phyloP scores from a whole-genome alignment of 495 filamentous ascomycete species.

The Neurospora tetraspora region DNA sequence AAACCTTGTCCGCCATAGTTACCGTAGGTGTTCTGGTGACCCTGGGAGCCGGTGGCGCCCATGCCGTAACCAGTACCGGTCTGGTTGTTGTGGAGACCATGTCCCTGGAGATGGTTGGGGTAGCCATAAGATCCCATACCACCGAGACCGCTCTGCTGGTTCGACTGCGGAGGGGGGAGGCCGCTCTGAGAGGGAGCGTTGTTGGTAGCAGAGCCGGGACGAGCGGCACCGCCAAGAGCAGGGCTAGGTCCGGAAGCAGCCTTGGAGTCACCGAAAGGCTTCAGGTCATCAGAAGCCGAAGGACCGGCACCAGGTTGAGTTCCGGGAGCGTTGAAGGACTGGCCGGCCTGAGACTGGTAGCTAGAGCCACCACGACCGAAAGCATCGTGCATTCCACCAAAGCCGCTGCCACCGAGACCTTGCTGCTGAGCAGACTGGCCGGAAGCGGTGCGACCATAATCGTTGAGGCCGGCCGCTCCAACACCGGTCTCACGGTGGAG shows the following conservation, averaged over 20 bases:
- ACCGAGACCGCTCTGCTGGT: conserved; percentile 36
- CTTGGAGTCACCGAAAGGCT: conserved; percentile 64
- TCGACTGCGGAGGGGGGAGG: conserved; percentile 67
- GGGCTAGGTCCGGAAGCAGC: conserved; percentile 67
- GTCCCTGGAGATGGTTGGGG: conserved; percentile 51
- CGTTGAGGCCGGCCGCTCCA: conserved; percentile 42
- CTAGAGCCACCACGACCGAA: conserved; percentile 60
- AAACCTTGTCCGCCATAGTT: conserved; percentile 50
- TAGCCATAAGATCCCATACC: conserved; percentile 61
- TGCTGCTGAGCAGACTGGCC: conserved; percentile 61
- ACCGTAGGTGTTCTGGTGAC: conserved; percentile 50
- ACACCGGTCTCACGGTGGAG: conserved; percentile 54
- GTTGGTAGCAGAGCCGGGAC: conserved; percentile 80
- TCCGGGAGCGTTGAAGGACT: conserved; percentile 55
- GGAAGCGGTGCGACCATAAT: conserved; percentile 69
- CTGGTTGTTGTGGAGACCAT: conserved; percentile 52
- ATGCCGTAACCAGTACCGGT: conserved; percentile 62
- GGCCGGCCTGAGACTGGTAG: conserved; percentile 52
- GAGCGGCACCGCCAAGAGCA: conserved; percentile 66
- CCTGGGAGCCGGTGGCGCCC: conserved; percentile 52
- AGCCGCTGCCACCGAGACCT: conserved; percentile 53
- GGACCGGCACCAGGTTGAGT: conserved; percentile 37
- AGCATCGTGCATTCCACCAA: conserved; percentile 65
- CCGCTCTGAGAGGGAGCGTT: conserved; percentile 54
- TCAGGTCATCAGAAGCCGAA: conserved; percentile 56